phyloP scores from a whole-genome alignment of 1,284 basidiomycete genomes.

The Stygiomarasmius scandens region DNA sequence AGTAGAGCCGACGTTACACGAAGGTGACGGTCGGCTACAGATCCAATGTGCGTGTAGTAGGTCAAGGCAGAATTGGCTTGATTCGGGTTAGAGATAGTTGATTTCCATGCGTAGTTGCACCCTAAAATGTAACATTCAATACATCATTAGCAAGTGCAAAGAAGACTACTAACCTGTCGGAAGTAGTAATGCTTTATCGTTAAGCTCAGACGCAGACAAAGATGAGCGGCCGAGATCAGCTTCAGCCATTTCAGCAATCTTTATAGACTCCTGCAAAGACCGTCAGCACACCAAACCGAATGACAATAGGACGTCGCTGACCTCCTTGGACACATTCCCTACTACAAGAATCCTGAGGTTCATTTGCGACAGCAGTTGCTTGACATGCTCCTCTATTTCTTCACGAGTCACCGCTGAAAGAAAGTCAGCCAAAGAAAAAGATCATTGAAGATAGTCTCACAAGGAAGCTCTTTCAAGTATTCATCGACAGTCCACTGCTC shows the following conservation, averaged over 20 bases:
- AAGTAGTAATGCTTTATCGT: slow-evolving; percentile 68
- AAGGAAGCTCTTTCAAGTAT: slow-evolving; percentile 75
- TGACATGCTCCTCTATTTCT: slow-evolving; percentile 74
- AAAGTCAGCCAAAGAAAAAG: slow-evolving; percentile 4
- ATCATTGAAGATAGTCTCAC: slow-evolving; percentile 47
- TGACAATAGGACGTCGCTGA: slow-evolving; percentile 36
- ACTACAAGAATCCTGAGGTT: slow-evolving; percentile 80
- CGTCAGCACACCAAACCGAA: background rate
- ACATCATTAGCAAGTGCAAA: background rate
- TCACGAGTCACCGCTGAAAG: slow-evolving; percentile 45
- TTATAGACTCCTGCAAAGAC: slow-evolving; percentile 69
- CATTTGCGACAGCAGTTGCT: slow-evolving; percentile 66
- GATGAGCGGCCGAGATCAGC: slow-evolving; percentile 63
- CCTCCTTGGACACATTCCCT: slow-evolving; percentile 86
- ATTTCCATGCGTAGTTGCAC: slow-evolving; percentile 72
- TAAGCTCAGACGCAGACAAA: slow-evolving; percentile 55
- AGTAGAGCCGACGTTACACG: slow-evolving; percentile 66
- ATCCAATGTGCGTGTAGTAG: slow-evolving; percentile 80
- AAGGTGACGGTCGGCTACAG: slow-evolving; percentile 53
- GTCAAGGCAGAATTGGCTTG: slow-evolving; percentile 87
- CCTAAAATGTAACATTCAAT: slow-evolving; percentile 41
- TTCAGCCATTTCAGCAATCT: slow-evolving; percentile 76
- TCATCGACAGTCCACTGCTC: slow-evolving; percentile 82
- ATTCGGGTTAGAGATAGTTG: slow-evolving; percentile 80
- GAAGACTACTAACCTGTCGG: slow-evolving; percentile 52